These are phyloP conservation scores for Deuterostichococcus epilithicus DNA, from an alignment of 139 green algal species.

Conservation along the genomic window DNA sequence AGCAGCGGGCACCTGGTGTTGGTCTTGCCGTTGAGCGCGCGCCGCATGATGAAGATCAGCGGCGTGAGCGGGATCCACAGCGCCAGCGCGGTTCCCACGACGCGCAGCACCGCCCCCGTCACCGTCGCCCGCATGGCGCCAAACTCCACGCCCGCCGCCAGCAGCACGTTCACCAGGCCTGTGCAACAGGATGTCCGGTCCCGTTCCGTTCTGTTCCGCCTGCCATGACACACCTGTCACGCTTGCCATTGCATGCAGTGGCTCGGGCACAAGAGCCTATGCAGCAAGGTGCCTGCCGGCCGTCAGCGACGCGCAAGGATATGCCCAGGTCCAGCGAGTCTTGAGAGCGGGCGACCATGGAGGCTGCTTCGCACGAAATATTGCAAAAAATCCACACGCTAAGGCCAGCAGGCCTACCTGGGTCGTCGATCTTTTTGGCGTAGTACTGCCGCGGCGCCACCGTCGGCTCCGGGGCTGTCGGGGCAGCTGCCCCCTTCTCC, in stretches of 20 bases:
- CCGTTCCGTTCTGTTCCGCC: not conserved
- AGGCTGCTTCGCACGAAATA: too few species aligned
- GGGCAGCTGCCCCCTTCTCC: not conserved
- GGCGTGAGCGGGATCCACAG: conserved; percentile 86
- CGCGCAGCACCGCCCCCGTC: conserved; percentile 1
- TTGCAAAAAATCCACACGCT: too few species aligned
- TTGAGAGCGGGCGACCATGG: too few species aligned
- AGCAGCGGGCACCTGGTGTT: not conserved
- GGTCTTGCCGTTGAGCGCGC: conserved; percentile 44
- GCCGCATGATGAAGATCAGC: conserved; percentile 67
- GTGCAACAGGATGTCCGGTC: conserved; percentile 33
- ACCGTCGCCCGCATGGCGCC: conserved; percentile 22
- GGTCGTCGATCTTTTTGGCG: conserved; percentile 32
- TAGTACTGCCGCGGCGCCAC: conserved; percentile 20
- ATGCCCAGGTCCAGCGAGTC: too few species aligned
- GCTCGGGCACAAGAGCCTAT: too few species aligned
- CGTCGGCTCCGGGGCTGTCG: not conserved
- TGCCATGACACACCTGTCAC: too few species aligned
- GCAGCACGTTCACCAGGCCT: conserved; percentile 38
- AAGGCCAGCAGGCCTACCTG: too few species aligned
- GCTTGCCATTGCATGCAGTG: too few species aligned
- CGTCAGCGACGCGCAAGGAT: too few species aligned
- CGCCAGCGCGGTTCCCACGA: conserved; percentile 31
- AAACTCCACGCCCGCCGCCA: conserved; percentile 45
- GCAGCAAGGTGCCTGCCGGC: too few species aligned